Conservation (phyloP, 805 yeast species). For the Ogataea zsoltii region DNA sequence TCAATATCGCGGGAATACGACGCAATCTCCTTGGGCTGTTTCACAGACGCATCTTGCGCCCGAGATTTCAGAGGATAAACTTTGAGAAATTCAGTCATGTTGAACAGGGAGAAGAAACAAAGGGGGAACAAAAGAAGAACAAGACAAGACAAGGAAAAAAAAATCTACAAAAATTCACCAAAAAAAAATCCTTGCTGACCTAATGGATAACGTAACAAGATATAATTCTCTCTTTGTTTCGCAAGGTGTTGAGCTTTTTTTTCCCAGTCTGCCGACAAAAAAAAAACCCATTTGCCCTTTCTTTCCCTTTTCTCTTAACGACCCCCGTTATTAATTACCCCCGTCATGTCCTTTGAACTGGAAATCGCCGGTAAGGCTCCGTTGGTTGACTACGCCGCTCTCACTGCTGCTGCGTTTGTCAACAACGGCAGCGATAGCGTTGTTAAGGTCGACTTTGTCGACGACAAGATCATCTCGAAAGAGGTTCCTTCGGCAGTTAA, state of each 20-base stretch:
- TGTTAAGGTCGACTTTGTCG: constrained; percentile 64
- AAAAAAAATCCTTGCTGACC: background rate
- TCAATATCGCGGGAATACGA: constrained; percentile 63
- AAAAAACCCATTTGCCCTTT: background rate
- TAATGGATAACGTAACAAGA: background rate
- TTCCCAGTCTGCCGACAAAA: background rate
- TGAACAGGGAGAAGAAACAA: background rate
- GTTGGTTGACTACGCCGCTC: constrained; percentile 71
- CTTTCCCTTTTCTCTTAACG: background rate
- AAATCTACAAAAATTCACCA: background rate
- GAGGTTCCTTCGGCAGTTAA: constrained; percentile 42
- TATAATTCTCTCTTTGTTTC: no score
- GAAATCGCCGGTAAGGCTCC: constrained; percentile 86
- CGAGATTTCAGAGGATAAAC: constrained; percentile 44
- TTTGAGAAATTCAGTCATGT: constrained; percentile 18
- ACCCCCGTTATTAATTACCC: no score
- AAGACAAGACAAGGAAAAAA: background rate
- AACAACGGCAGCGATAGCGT: constrained; percentile 53
- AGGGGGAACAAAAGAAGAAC: background rate
- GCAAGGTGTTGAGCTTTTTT: no score
- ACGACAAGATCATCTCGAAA: constrained; percentile 63
- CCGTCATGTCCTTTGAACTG: constrained; percentile 42
- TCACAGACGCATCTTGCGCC: constrained; percentile 65
- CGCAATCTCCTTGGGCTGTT: constrained; percentile 84
- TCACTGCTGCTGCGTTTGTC: constrained; percentile 76